A percentile compares a stretch with the other conserved stretches of the same genome.
Conservation (phyloP, 2,329 filamentous ascomycete species). For the Claviceps maximensis region DNA sequence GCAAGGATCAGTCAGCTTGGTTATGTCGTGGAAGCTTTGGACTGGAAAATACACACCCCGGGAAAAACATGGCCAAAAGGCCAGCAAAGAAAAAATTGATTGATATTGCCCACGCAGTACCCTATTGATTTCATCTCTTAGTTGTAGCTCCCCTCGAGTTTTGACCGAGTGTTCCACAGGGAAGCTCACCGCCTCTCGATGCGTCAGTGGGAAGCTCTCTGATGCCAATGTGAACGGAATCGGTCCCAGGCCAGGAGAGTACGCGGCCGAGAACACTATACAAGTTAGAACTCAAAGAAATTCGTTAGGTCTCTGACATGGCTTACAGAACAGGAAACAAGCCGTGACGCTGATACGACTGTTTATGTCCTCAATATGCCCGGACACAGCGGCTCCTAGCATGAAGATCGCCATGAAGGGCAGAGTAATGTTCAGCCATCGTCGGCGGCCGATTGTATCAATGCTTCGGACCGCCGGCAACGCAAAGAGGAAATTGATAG, state of each 20-base stretch:
- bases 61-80: constrained; percentile 30
- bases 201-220: constrained; percentile 35
- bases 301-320: neutral
- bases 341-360: constrained; percentile 19
- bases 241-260: constrained; percentile 29
- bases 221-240: constrained; percentile 37
- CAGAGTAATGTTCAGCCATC: constrained; percentile 29
- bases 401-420: constrained; percentile 31
- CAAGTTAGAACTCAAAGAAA: neutral
- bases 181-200: constrained; percentile 28
- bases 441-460: constrained; percentile 25
- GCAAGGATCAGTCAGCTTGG: neutral
- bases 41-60: constrained; percentile 10
- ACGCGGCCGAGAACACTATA: constrained; percentile 26
- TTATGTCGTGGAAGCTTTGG: neutral
- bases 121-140: constrained; percentile 14
- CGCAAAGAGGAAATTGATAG: constrained; percentile 29
- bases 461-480: constrained; percentile 24
- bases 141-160: neutral
- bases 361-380: constrained; percentile 10
- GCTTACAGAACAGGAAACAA: constrained; percentile 22
- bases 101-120: constrained; percentile 32
- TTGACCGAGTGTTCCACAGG: neutral
- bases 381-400: constrained; percentile 24
- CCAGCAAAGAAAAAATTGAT: constrained; percentile 35